These are phyloP conservation scores for Hylodesmum podocarpum DNA, from an alignment of 306 rosid species.

Conservation along the genomic window DNA sequence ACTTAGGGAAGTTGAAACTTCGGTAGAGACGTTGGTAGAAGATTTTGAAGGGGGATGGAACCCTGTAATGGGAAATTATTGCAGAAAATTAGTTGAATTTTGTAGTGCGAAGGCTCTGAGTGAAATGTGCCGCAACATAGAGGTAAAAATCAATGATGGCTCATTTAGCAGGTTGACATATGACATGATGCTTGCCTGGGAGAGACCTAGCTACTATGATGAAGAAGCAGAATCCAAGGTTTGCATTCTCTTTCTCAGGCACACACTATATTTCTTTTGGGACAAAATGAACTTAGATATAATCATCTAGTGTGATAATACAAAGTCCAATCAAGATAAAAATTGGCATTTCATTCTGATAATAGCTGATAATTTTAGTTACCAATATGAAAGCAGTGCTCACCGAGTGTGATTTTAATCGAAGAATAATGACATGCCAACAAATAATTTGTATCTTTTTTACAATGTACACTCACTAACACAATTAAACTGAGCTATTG, in stretches of 20 bases:
- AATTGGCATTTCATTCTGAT: neutral
- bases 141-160: constrained; percentile 57
- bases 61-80: constrained; percentile 41
- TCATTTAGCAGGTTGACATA: constrained; percentile 67
- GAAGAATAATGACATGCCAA: neutral
- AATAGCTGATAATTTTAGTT: neutral
- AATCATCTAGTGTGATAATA: neutral
- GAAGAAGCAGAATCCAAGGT: constrained; percentile 49
- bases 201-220: constrained; percentile 59
- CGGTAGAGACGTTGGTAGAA: constrained; percentile 59
- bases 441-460: neutral
- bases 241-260: neutral
- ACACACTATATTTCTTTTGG: neutral
- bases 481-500: neutral
- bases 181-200: constrained; percentile 93
- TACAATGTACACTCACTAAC: neutral
- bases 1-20: constrained; percentile 47
- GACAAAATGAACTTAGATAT: neutral
- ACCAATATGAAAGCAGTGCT: neutral
- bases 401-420: neutral
- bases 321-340: neutral
- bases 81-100: constrained; percentile 67
- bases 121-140: constrained; percentile 38
- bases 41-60: constrained; percentile 72
- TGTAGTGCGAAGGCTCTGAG: constrained; percentile 62